Evolutionary conservation across 2,329 filamentous ascomycete genomes (phyloP).

Genomic region (Reticulascus tulasneorum): DNA sequence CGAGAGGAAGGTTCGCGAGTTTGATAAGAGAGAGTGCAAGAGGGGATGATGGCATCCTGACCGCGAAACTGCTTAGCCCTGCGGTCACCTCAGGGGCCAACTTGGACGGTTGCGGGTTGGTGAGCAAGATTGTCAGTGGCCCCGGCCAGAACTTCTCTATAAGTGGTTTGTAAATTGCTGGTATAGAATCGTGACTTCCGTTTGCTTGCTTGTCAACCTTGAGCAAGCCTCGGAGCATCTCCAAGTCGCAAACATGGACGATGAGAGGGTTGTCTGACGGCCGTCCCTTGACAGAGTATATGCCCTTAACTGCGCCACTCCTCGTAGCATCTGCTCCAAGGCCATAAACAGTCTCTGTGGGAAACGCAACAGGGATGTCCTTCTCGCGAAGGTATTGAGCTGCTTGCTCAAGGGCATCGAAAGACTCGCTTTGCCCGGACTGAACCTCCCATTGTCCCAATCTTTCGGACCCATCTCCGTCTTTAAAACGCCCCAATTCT

Average conservation of each 20-base stretch:
- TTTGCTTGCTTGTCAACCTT: constrained; percentile 14
- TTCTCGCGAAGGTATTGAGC: constrained; percentile 61
- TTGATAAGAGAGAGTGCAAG: constrained; percentile 88
- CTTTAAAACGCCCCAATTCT: constrained; percentile 30
- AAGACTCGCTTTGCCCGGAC: constrained; percentile 22
- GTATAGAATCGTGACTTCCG: constrained; percentile 46
- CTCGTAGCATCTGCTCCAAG: constrained; percentile 93
- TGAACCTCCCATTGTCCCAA: constrained; percentile 41
- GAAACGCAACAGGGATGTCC: constrained; percentile 83
- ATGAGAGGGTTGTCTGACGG: constrained; percentile 96
- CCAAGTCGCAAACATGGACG: constrained; percentile 79
- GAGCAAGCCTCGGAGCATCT: constrained; percentile 67
- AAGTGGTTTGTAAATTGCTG: constrained; percentile 71
- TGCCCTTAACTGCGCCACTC: constrained; percentile 78
- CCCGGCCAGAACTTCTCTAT: constrained; percentile 91
- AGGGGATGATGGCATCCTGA: constrained; percentile 78
- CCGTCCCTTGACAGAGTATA: constrained; percentile 84
- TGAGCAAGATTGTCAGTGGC: constrained; percentile 84
- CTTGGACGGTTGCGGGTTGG: constrained; percentile 62
- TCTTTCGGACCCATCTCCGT: constrained; percentile 21
- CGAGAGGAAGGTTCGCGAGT: constrained; percentile 71
- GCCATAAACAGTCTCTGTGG: constrained; percentile 96
- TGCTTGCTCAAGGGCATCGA: constrained; percentile 54
- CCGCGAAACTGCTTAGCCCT: constrained; percentile 78
- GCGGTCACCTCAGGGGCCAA: constrained; percentile 92